Conservation (phyloP, 352 stramenopile species). For the Nothophytophthora sp. region DNA sequence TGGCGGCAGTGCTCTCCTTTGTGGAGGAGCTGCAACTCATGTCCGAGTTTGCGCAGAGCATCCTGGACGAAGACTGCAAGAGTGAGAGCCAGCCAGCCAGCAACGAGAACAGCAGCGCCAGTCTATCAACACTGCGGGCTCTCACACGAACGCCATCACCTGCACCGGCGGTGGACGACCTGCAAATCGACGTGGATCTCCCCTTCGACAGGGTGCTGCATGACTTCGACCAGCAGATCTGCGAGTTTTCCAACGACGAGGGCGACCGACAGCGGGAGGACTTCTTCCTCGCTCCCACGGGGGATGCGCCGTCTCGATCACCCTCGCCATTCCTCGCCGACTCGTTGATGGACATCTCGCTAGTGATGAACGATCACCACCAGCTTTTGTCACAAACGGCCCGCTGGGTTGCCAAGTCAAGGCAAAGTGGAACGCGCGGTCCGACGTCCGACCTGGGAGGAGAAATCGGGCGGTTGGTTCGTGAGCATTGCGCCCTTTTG, state of each 20-base stretch:
- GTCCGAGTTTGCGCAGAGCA: slow-evolving; percentile 58
- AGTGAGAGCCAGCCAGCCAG: slow-evolving; percentile 14
- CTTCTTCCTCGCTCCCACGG: slow-evolving; percentile 1
- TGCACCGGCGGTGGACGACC: slow-evolving; percentile 11
- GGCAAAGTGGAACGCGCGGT: slow-evolving; percentile 4
- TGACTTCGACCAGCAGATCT: slow-evolving; percentile 5
- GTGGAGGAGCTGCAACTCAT: slow-evolving; percentile 60
- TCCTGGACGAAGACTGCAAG: slow-evolving; percentile 52
- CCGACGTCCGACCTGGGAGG: slow-evolving; percentile 31
- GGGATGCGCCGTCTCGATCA: slow-evolving; percentile 3
- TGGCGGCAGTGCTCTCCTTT: slow-evolving; percentile 44
- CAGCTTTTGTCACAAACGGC: slow-evolving; percentile 54
- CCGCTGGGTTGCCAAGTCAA: slow-evolving; percentile 47
- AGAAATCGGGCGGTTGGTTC: slow-evolving; percentile 54
- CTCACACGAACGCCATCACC: slow-evolving; percentile 39
- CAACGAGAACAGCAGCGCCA: slow-evolving; percentile 49
- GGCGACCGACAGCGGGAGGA: slow-evolving; percentile 1
- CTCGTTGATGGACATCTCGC: slow-evolving; percentile 69
- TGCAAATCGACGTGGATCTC: slow-evolving; percentile 23
- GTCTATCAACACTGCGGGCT: slow-evolving; percentile 26
- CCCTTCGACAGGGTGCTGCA: slow-evolving; percentile 7
- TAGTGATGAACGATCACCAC: slow-evolving; percentile 79
- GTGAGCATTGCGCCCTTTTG: slow-evolving; percentile 56
- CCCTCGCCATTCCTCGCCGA: slow-evolving; percentile 42
- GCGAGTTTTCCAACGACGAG: slow-evolving; percentile 20